Percentiles rank a stretch among this genome's conserved stretches.
Conservation (phyloP, 2,329 filamentous ascomycete genomes). For the Fusarium devonianum region DNA sequence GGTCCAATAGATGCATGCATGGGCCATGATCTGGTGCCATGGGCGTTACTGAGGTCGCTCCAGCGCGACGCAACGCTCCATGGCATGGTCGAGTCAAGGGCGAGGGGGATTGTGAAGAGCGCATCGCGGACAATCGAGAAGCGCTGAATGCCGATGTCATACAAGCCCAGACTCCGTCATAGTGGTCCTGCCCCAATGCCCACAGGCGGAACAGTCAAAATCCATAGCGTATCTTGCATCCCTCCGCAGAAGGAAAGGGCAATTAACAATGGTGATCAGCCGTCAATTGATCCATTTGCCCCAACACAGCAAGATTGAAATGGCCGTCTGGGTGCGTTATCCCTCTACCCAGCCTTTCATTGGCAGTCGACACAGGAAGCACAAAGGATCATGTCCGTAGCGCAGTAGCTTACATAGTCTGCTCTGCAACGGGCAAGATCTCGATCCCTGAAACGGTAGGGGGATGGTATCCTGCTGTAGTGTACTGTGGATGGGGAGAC, state of each 20-base stretch:
- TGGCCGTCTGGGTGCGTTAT: slow-evolving; percentile 19
- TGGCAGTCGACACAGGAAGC: slow-evolving; percentile 3
- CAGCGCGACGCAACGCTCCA: slow-evolving; percentile 30
- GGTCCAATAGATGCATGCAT: slow-evolving; percentile 34
- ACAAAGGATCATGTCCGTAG: slow-evolving; percentile 19
- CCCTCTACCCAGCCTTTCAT: slow-evolving; percentile 11
- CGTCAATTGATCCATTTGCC: slow-evolving; percentile 31
- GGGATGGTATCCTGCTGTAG: slow-evolving; percentile 8
- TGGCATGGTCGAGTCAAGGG: slow-evolving; percentile 3
- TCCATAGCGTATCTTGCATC: slow-evolving; percentile 25
- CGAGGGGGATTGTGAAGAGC: slow-evolving; percentile 8
- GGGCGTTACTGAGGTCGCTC: slow-evolving; percentile 26
- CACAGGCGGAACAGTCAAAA: slow-evolving; percentile 18
- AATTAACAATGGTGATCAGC: slow-evolving; percentile 27
- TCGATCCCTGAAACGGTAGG: slow-evolving; percentile 40
- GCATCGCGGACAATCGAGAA: slow-evolving; percentile 1
- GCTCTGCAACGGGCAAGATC: slow-evolving; percentile 37
- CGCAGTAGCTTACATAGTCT: slow-evolving; percentile 21
- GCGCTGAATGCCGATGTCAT: slow-evolving; percentile 4
- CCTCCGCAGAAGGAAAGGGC: slow-evolving; percentile 25
- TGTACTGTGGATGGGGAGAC: slow-evolving; percentile 17
- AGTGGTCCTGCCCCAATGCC: slow-evolving; percentile 25
- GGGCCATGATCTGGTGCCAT: slow-evolving; percentile 31
- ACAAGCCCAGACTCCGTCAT: slow-evolving; percentile 24
- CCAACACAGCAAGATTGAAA: slow-evolving; percentile 19